These are phyloP conservation scores for Beta macrorhiza DNA, from an alignment of 179 eudicot species.

Conservation along the genomic window DNA sequence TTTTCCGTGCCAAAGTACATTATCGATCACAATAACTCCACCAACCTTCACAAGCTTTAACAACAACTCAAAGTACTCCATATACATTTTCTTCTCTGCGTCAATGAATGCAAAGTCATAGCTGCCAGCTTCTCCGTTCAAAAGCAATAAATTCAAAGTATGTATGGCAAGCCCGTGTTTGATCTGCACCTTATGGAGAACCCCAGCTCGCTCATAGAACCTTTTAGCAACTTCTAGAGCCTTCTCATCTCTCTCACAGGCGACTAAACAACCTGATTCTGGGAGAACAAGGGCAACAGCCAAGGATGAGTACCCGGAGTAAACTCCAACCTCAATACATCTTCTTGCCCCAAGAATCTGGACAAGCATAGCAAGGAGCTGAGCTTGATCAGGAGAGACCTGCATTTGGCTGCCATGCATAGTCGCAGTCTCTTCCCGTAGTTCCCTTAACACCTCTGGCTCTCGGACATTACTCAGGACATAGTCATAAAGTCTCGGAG, in stretches of 20 bases:
- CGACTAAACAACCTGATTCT: constrained; percentile 75
- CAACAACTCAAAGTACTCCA: constrained; percentile 75
- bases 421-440: constrained; percentile 77
- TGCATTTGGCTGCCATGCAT: constrained; percentile 91
- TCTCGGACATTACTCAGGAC: constrained; percentile 70
- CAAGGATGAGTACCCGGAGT: constrained; percentile 91
- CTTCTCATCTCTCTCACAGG: constrained; percentile 77
- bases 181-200: constrained; percentile 73
- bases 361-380: constrained; percentile 89
- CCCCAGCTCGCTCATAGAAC: constrained; percentile 85
- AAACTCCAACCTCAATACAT: constrained; percentile 96
- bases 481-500: constrained; percentile 72
- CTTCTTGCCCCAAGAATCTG: constrained; percentile 72
- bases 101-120: constrained; percentile 96
- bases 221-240: constrained; percentile 72
- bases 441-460: constrained; percentile 64
- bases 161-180: constrained; percentile 75
- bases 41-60: constrained; percentile 87
- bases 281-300: constrained; percentile 92
- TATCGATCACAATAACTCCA: constrained; percentile 84
- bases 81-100: constrained; percentile 89
- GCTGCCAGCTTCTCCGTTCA: constrained; percentile 79
- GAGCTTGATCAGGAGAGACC: constrained; percentile 98
- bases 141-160: constrained; percentile 60
- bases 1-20: constrained; percentile 95